A percentile compares a stretch with the other conserved stretches of the same genome.
phyloP scores from a whole-genome alignment of 2,329 filamentous ascomycete species.

The Ophiostoma angusticollis region DNA sequence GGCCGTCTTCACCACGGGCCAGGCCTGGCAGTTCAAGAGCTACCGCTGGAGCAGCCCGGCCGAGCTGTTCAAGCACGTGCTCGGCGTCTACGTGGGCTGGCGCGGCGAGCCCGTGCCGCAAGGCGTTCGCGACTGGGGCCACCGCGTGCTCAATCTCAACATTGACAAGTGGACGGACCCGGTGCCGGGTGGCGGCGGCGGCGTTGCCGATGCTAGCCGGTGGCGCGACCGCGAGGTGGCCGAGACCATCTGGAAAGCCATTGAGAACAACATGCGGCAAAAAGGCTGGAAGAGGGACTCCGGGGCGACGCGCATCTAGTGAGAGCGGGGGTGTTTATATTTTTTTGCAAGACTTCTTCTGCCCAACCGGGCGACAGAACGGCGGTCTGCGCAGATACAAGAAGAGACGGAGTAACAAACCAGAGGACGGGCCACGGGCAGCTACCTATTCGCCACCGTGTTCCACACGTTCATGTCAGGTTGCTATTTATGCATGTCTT shows the following conservation, averaged over 20 bases:
- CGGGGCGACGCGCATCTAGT: slow-evolving; percentile 41
- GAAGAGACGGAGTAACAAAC: background rate
- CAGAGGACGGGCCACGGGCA: too few relatives aligned
- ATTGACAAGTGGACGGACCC: slow-evolving; percentile 73
- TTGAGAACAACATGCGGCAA: slow-evolving; percentile 76
- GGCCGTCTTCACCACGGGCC: slow-evolving; percentile 92
- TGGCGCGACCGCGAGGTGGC: slow-evolving; percentile 91
- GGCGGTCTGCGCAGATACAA: too few relatives aligned
- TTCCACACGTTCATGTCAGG: too few relatives aligned
- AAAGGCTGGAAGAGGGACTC: slow-evolving; percentile 72
- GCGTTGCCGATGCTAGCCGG: slow-evolving; percentile 40
- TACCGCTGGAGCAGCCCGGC: slow-evolving; percentile 90
- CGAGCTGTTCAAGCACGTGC: slow-evolving; percentile 79
- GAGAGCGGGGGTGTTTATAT: background rate
- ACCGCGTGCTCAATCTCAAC: slow-evolving; percentile 63
- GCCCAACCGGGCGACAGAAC: too few relatives aligned
- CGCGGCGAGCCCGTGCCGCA: slow-evolving; percentile 68
- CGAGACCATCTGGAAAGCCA: slow-evolving; percentile 79
- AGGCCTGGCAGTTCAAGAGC: slow-evolving; percentile 96
- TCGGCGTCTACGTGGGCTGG: slow-evolving; percentile 87
- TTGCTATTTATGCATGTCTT: too few relatives aligned
- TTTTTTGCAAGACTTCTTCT: background rate
- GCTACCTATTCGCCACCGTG: too few relatives aligned
- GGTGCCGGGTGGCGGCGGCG: slow-evolving; percentile 23
- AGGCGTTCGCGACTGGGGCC: slow-evolving; percentile 70